These are phyloP conservation scores for Excoecaria cochinchinensis DNA, from an alignment of 345 rosid genomes.

Conservation along the genomic window DNA sequence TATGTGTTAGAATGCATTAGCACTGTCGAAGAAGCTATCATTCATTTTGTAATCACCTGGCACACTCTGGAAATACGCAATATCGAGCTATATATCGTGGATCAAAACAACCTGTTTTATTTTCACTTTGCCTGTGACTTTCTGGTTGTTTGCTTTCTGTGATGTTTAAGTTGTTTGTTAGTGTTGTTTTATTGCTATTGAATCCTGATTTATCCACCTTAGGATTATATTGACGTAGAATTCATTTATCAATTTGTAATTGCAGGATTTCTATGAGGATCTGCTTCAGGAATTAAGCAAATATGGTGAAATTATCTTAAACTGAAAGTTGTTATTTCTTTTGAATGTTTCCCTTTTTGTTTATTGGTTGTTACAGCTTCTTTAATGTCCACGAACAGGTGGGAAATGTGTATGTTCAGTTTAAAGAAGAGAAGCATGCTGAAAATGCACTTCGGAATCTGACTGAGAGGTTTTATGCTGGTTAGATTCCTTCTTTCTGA, in stretches of 20 bases:
- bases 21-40: background rate
- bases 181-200: no score
- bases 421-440: constrained; percentile 72
- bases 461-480: constrained; percentile 57
- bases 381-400: constrained; percentile 35
- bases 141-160: background rate
- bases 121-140: background rate
- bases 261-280: constrained; percentile 59
- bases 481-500: constrained; percentile 17
- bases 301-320: constrained; percentile 42
- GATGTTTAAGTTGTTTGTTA: no score
- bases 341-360: background rate
- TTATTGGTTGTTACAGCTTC: background rate
- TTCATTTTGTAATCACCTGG: background rate
- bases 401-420: constrained; percentile 76
- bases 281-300: constrained; percentile 64
- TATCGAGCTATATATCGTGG: no score
- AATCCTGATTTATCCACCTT: no score
- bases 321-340: background rate
- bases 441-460: constrained; percentile 48
- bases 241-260: background rate
- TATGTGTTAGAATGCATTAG: no score
- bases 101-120: no score
- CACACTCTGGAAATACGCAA: no score
- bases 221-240: background rate